These are phyloP conservation scores for Penicillium sumatraense DNA, from an alignment of 2,329 filamentous ascomycete genomes.

Conservation along the genomic window DNA sequence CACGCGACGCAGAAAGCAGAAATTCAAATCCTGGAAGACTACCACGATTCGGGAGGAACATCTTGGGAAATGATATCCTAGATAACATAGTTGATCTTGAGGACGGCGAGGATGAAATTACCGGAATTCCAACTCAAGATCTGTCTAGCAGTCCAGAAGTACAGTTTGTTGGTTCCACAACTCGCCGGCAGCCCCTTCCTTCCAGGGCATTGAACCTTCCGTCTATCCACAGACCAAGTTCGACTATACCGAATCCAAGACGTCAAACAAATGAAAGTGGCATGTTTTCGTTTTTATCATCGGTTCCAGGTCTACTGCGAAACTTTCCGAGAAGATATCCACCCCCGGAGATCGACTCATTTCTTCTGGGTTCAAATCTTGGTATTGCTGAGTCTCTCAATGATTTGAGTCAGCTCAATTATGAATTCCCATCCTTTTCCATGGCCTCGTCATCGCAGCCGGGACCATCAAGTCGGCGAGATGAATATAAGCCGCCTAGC, in stretches of 20 bases:
- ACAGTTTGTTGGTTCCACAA: conserved; percentile 49
- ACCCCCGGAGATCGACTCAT: background rate
- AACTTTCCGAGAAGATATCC: background rate
- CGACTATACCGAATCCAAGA: background rate
- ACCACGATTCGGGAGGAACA: conserved; percentile 43
- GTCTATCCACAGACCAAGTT: background rate
- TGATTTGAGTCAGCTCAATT: conserved; percentile 11
- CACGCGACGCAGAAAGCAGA: conserved; percentile 14
- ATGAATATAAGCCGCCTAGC: conserved; percentile 65
- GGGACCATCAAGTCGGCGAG: conserved; percentile 17
- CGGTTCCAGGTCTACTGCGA: background rate
- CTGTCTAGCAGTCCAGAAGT: conserved; percentile 52
- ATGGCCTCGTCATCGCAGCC: conserved; percentile 3
- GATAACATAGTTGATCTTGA: conserved; percentile 47
- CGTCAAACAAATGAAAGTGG: background rate
- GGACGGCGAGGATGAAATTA: conserved; percentile 27
- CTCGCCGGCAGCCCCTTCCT: conserved; percentile 23
- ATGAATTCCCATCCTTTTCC: conserved; percentile 13
- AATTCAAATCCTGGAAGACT: conserved; percentile 24
- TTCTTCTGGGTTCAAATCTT: background rate
- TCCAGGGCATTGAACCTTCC: background rate
- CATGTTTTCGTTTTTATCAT: background rate
- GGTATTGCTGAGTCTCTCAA: background rate
- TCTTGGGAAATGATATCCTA: conserved; percentile 45
- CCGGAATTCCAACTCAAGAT: conserved; percentile 20